Conservation (phyloP, 2,329 filamentous ascomycete genomes). For the Aspergillus thermomutatus region DNA sequence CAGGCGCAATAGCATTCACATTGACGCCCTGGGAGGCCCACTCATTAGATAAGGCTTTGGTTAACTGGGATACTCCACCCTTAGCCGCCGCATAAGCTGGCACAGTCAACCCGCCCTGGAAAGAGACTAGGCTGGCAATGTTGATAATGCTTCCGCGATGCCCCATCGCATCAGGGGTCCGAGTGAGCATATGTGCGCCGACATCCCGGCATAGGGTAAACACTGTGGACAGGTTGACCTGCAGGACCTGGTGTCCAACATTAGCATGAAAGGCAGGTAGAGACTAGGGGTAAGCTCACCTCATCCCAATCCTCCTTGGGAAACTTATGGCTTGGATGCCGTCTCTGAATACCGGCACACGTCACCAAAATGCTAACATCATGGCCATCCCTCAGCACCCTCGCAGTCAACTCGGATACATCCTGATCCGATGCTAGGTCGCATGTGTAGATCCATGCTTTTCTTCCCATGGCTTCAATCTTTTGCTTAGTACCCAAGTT, state of each 20-base stretch:
- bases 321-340: conserved; percentile 72
- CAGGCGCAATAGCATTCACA: conserved; percentile 85
- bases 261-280: no score
- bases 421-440: no score
- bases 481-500: conserved; percentile 58
- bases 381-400: conserved; percentile 43
- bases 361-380: conserved; percentile 76
- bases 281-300: conserved; percentile 32
- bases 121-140: conserved; percentile 73
- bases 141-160: conserved; percentile 63
- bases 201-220: conserved; percentile 51
- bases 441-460: conserved; percentile 43
- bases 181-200: conserved; percentile 30
- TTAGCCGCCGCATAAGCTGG: conserved; percentile 85
- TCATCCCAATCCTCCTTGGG: conserved; percentile 74
- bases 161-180: conserved; percentile 42
- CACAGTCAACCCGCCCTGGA: conserved; percentile 84
- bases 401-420: conserved; percentile 42
- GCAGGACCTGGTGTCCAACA: no score
- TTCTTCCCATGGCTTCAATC: conserved; percentile 45
- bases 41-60: conserved; percentile 81
- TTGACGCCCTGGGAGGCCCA: conserved; percentile 76
- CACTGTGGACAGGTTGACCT: conserved; percentile 75
- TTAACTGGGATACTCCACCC: conserved; percentile 79
- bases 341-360: conserved; percentile 80